Evolutionary conservation across 306 rosid species (phyloP).

Genomic region (Leucaena leucocephala): DNA sequence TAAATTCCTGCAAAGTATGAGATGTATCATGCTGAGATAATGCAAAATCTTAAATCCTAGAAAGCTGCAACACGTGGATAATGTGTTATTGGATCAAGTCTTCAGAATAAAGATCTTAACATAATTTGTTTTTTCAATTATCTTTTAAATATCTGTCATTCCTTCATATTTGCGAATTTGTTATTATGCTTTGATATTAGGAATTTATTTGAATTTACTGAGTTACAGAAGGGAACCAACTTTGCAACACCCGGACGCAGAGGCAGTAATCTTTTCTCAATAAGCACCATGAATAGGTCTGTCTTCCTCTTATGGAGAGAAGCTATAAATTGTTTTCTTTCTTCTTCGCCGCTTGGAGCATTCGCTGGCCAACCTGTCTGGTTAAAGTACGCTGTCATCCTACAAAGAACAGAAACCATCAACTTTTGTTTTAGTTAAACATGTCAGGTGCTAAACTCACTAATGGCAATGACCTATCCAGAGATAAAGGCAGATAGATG

Average conservation of each 20-base stretch:
- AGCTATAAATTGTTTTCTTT: constrained; percentile 83
- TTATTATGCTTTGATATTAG: too few relatives aligned
- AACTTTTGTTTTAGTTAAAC: constrained; percentile 27
- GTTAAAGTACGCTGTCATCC: constrained; percentile 96
- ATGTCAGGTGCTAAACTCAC: constrained; percentile 12
- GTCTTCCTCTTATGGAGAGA: constrained; percentile 96
- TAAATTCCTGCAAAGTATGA: constrained; percentile 4
- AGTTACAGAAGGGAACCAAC: constrained; percentile 59
- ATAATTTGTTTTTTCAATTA: too few relatives aligned
- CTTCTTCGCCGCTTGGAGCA: constrained; percentile 71
- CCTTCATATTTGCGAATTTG: too few relatives aligned
- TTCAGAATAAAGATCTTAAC: too few relatives aligned
- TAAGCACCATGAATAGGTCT: constrained; percentile 86
- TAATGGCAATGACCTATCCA: not conserved
- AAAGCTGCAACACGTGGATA: too few relatives aligned
- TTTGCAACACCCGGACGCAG: constrained; percentile 98
- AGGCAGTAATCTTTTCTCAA: constrained; percentile 91
- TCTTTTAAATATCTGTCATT: too few relatives aligned
- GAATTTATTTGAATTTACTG: too few relatives aligned
- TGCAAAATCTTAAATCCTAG: too few relatives aligned
- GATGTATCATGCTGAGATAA: not conserved
- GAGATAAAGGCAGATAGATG: not conserved
- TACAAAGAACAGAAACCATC: constrained; percentile 38
- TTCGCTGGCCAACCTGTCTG: constrained; percentile 92
- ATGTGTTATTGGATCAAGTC: too few relatives aligned